phyloP scores from a whole-genome alignment of 108 stramenopile genomes.

The Pseudonitzschia multiseries region DNA sequence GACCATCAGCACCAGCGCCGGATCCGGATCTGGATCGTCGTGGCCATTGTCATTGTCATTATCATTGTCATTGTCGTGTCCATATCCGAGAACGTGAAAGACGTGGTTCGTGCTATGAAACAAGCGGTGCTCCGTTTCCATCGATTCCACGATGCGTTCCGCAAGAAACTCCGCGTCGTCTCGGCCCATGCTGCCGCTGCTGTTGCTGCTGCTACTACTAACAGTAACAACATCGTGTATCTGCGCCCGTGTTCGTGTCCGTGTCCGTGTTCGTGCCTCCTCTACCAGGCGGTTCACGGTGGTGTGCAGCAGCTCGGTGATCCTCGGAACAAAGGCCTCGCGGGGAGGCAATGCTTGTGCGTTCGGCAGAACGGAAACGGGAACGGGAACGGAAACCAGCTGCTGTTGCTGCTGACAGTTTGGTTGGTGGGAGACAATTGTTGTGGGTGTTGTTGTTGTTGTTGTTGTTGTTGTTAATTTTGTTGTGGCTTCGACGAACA shows the following conservation, averaged over 20 bases:
- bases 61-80: too few relatives aligned
- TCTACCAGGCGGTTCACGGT: not conserved
- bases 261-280: too few relatives aligned
- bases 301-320: not conserved
- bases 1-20: conserved; percentile 45
- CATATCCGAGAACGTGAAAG: conserved; percentile 52
- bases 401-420: too few relatives aligned
- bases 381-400: too few relatives aligned
- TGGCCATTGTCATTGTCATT: too few relatives aligned
- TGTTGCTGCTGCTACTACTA: not conserved
- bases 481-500: too few relatives aligned
- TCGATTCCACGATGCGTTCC: conserved; percentile 43
- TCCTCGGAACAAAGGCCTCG: not conserved
- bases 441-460: too few relatives aligned
- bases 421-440: too few relatives aligned
- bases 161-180: conserved; percentile 21
- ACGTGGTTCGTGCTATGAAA: conserved; percentile 58
- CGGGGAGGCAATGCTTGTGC: not conserved
- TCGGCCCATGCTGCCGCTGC: not conserved
- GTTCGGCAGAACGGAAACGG: too few relatives aligned
- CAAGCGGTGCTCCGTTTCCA: conserved; percentile 38
- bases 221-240: too few relatives aligned
- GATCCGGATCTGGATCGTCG: not conserved
- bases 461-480: too few relatives aligned
- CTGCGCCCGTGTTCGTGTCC: too few relatives aligned